Percentiles rank a stretch among this genome's conserved stretches.
These are phyloP conservation scores for Protomyces gravidus DNA, from an alignment of 1,139 yeast species.

Conservation along the genomic window DNA sequence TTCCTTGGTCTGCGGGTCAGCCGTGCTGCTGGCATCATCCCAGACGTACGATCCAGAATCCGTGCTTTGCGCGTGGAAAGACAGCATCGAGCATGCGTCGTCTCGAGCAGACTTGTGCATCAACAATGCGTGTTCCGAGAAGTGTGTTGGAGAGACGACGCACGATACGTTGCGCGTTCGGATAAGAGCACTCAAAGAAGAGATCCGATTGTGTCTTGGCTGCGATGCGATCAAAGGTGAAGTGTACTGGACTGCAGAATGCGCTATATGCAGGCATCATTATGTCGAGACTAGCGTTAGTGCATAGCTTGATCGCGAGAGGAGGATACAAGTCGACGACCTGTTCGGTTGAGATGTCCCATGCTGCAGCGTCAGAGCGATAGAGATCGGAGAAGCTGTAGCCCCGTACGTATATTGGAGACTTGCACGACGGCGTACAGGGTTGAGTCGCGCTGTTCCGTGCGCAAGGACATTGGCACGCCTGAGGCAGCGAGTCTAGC, in stretches of 20 bases:
- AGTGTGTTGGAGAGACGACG: conserved; percentile 16
- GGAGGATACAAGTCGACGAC: conserved; percentile 17
- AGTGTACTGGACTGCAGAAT: conserved; percentile 9
- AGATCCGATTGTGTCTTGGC: conserved; percentile 29
- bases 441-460: neutral
- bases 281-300: neutral
- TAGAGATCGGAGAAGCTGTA: neutral
- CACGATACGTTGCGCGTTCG: conserved; percentile 29
- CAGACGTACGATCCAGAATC: conserved; percentile 1
- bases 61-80: conserved; percentile 12
- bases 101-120: conserved; percentile 12
- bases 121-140: conserved; percentile 26
- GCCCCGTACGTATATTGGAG: conserved; percentile 22
- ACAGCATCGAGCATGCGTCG: conserved; percentile 20
- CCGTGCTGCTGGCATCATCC: neutral
- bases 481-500: neutral
- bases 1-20: conserved; percentile 1
- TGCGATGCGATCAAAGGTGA: conserved; percentile 20
- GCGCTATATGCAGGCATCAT: conserved; percentile 22
- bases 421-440: conserved; percentile 23
- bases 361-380: conserved; percentile 6
- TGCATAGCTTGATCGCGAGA: neutral
- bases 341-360: conserved; percentile 29
- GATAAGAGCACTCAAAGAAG: conserved; percentile 21
- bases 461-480: neutral